Base-by-base conservation (phyloP, 495 filamentous ascomycete species). In the Pyrenopolyporus hunteri region DNA sequence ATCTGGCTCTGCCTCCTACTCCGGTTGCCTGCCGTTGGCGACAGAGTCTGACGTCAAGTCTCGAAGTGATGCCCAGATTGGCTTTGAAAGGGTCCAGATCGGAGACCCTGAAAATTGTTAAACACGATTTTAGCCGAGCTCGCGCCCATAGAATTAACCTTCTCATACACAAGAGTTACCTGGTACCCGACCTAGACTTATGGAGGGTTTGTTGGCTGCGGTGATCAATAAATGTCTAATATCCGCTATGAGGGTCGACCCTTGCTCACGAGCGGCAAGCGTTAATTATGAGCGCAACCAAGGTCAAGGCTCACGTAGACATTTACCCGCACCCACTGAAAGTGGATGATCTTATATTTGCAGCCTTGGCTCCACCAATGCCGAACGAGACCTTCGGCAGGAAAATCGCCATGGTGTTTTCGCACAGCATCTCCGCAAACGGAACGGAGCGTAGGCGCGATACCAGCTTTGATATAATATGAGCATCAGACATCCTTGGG, bases 321-420 rank as follows among this genome's bases (percentile, higher is more conserved):
- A 63, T 66, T 66, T 66, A 66, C 42, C 63, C 63, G 63, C 26
- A 28, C 26, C 39, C 35, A 35, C 52, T 53, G 33, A 52, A 23
- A 53, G 43, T 64, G 43, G 50, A 25, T 19, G 33, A 9, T 32
- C 25, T 37, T 64, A 61, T 57, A 62, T 63, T 59, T 37, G 13
- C 37, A 49, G 57, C 16, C 64, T 60, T 59, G 48, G 55, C 54
- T 52, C 3, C 8, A 35, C 39, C 47, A 67, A 52, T 70, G 47
- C 64, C 67, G 48, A 60, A 57, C 16, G 31, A 14, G 1, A 11
- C 31, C 40, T 40, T 61, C 50, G 50, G 47, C 28, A 58, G 11
- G 20, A 49, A 48, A 40, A 17, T 46, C 46, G 11, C 37, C 22
- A 32, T 51, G 39, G 32, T 46, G 35, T 56, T 17, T 36, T 16